Evolutionary conservation across 352 stramenopile genomes (phyloP).

Genomic region (Globisporangium megalacanthum): DNA sequence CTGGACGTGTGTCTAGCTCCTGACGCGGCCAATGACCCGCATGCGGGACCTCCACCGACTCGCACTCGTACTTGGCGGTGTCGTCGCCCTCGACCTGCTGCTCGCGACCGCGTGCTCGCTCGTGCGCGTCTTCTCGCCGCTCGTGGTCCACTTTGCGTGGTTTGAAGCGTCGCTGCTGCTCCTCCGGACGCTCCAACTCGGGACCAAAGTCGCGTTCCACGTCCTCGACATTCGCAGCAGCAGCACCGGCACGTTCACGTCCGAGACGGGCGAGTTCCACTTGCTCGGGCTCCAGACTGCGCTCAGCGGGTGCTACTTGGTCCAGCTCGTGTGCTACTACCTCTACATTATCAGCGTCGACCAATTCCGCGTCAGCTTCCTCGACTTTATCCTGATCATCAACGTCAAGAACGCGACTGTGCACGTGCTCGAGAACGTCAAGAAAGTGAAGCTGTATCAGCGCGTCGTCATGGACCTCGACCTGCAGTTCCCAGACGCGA

Average conservation of each 20-base stretch:
- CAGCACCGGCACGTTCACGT: slow-evolving; percentile 21
- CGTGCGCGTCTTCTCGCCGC: slow-evolving; percentile 36
- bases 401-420: slow-evolving; percentile 80
- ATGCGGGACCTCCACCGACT: slow-evolving; percentile 52
- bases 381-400: slow-evolving; percentile 75
- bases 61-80: slow-evolving; percentile 28
- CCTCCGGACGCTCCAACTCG: slow-evolving; percentile 60
- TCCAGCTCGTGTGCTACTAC: slow-evolving; percentile 73
- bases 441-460: slow-evolving; percentile 63
- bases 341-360: slow-evolving; percentile 79
- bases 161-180: slow-evolving; percentile 69
- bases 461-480: slow-evolving; percentile 70
- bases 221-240: slow-evolving; percentile 43
- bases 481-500: slow-evolving; percentile 52
- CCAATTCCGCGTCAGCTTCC: slow-evolving; percentile 71
- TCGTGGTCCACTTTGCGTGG: slow-evolving; percentile 65
- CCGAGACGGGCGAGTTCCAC: slow-evolving; percentile 62
- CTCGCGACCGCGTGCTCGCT: slow-evolving; percentile 35
- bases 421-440: slow-evolving; percentile 56
- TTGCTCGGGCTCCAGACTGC: slow-evolving; percentile 59
- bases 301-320: slow-evolving; percentile 53
- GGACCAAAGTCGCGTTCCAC: slow-evolving; percentile 65
- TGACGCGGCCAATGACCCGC: slow-evolving; percentile 60
- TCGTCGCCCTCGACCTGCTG: slow-evolving; percentile 35
- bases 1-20: slow-evolving; percentile 19